These are phyloP conservation scores for Lyophyllum semitale DNA, from an alignment of 768 basidiomycete genomes.

Conservation along the genomic window DNA sequence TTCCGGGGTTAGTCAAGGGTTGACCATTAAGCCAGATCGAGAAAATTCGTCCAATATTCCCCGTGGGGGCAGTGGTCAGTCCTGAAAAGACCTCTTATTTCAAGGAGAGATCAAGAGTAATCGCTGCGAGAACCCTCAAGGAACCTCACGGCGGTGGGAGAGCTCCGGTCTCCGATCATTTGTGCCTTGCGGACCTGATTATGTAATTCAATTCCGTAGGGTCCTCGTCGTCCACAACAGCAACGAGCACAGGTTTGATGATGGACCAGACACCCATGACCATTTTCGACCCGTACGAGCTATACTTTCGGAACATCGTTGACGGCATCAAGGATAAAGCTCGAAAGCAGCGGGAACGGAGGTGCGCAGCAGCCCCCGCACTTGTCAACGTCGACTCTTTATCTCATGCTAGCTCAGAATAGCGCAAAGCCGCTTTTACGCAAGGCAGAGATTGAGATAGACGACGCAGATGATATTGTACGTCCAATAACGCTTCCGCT, in stretches of 20 bases:
- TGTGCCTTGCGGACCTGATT: not conserved
- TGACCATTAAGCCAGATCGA: too few species aligned
- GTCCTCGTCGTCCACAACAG: not conserved
- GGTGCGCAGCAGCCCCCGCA: conserved; percentile 8
- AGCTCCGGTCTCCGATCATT: not conserved
- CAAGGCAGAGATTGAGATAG: conserved; percentile 84
- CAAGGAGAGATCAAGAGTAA: not conserved
- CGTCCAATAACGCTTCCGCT: conserved; percentile 22
- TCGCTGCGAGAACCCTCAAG: not conserved
- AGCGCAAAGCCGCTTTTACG: conserved; percentile 78
- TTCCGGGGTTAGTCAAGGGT: too few species aligned
- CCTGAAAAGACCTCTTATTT: too few species aligned
- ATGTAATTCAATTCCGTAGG: not conserved
- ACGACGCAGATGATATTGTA: conserved; percentile 94
- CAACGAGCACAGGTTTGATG: conserved; percentile 10
- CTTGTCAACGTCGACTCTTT: too few species aligned
- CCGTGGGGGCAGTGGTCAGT: too few species aligned
- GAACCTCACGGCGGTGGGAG: not conserved
- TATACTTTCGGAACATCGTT: conserved; percentile 78
- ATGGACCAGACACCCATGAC: conserved; percentile 76
- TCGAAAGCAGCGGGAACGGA: conserved; percentile 69
- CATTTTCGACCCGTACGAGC: conserved; percentile 80
- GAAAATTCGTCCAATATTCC: too few species aligned
- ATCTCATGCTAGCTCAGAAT: conserved; percentile 48
- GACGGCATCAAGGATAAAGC: conserved; percentile 67